Evolutionary conservation across 306 rosid genomes (phyloP), one percentile per base, ranked within the genome.

Genomic region (Inga oerstediana): DNA sequence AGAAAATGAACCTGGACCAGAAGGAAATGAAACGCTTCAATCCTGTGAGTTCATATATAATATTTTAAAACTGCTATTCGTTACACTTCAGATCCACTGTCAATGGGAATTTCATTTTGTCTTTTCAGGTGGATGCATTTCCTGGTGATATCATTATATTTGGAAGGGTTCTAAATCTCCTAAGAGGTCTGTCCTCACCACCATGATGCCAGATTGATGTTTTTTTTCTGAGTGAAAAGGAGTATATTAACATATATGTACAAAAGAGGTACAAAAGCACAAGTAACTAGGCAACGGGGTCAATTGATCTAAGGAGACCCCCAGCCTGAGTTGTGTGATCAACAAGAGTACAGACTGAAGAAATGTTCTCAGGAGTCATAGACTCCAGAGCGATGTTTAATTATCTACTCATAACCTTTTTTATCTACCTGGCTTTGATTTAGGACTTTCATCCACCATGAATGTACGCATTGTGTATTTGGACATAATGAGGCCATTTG

Each of bases 401-500:
- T 59, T 77, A n/a, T 65, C 10, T 74, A 27, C 71, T 70, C 41
- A 45, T 44, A 79, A 85, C 79, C 69, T 82, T 78, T 46, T 46
- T 79, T 74, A 79, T 79, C 79, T 70, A 74, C 83, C 35, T 80
- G 79, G 54, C 59, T 43, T 88, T 88, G 88, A 81, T 86, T 37
- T 62, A 97, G 99, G 99, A 80, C 93, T 97, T 88, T 94, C 99
- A 64, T 83, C 99, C 79, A 82, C 88, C 67, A 94, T 97, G 99
- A 84, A 90, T 85, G 98, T 92, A 59, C 91, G 78, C 74, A 94
- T 94, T 76, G 69, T 91, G 59, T 97, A 97, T 88, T 88, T 89
- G 83, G 99, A 97, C 82, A 92, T 97, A 82, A 97, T 97, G 99
- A 92, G 92, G 88, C 99, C 99, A 45, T 97, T 97, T 90, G 99